phyloP scores from a whole-genome alignment of 352 stramenopile species.

The Phytophthora agathidicida region DNA sequence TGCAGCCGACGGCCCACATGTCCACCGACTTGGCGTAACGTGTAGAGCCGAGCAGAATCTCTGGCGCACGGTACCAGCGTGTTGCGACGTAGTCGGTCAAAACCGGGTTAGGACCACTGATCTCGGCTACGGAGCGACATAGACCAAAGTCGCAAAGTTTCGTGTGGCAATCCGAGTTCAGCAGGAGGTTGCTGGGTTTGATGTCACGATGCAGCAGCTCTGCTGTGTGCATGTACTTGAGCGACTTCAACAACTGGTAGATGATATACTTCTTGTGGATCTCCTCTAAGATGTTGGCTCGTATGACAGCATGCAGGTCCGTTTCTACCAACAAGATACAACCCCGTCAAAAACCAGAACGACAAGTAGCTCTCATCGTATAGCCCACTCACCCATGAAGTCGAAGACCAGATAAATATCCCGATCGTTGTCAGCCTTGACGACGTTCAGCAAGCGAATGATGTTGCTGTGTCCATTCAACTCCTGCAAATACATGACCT shows the following conservation, averaged over 20 bases:
- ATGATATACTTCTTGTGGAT: slow-evolving; percentile 98
- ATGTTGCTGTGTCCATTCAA: slow-evolving; percentile 94
- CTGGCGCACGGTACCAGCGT: slow-evolving; percentile 95
- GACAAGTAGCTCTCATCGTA: background rate
- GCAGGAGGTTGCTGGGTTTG: slow-evolving; percentile 96
- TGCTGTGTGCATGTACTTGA: slow-evolving; percentile 97
- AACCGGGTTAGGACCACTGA: slow-evolving; percentile 77
- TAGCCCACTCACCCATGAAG: slow-evolving; percentile 88
- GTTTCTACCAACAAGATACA: slow-evolving; percentile 72
- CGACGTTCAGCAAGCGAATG: slow-evolving; percentile 93
- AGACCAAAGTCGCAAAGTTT: slow-evolving; percentile 98
- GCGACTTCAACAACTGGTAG: slow-evolving; percentile 95
- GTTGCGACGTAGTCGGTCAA: slow-evolving; percentile 97
- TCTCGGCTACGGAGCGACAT: slow-evolving; percentile 91
- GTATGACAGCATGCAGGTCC: slow-evolving; percentile 95
- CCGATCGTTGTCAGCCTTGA: slow-evolving; percentile 95
- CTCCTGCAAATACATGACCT: slow-evolving; percentile 97
- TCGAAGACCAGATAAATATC: slow-evolving; percentile 98
- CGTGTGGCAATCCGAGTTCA: slow-evolving; percentile 95
- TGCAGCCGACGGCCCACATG: slow-evolving; percentile 95
- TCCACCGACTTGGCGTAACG: slow-evolving; percentile 94
- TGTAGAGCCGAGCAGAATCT: slow-evolving; percentile 95
- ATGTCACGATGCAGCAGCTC: slow-evolving; percentile 96
- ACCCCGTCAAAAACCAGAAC: background rate
- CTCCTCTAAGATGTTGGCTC: slow-evolving; percentile 94